Evolutionary conservation across 306 rosid genomes (phyloP), one percentile per base, ranked within the genome.

Genomic region (Elaeagnus macrophylla): DNA sequence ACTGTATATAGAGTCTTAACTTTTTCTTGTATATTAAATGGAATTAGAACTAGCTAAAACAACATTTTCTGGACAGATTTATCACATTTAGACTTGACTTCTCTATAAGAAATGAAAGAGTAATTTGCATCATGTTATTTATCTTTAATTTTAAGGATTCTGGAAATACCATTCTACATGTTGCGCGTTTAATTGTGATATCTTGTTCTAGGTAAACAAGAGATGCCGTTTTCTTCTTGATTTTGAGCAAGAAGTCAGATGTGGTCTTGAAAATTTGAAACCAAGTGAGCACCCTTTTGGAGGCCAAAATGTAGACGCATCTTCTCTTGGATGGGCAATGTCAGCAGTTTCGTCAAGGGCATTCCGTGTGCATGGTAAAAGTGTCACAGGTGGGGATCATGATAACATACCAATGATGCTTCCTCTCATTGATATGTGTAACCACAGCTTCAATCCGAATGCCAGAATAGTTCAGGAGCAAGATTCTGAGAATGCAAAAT

Each of bases 301-400:
- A 66, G 93, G 83, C 49, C 93, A 74, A 80, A 77, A 72, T 61
- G 89, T 91, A 51, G 85, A 77, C 75, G 94, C 96, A 37, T 86
- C 97, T 25, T 79, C 97, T 56, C 83, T 91, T 46, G 97, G 97
- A 65, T 91, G 97, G 97, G 97, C 95, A 40, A 86, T 91, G 96
- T 81, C 97, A 52, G 93, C 96, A 16, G 97, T 91, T 63, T 91
- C 93, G 7, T 84, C 93, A 16, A 77, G 97, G 72, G 97, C 97
- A 54, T 91, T 86, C 66, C 80, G 81, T 58, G 75, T 91, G 39
- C 62, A 86, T 51, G 93, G 84, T 61, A 69, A 79, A 73, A 85
- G 60, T 77, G 65, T 61, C 56, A 54, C 73, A 36, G 77, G 75
- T 74, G 88, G 83, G 37, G 54, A 40, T 39, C 53, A 61, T 20